These are phyloP conservation scores for Colletotrichum paranaense DNA, from an alignment of 2,329 filamentous ascomycete genomes.

Conservation along the genomic window DNA sequence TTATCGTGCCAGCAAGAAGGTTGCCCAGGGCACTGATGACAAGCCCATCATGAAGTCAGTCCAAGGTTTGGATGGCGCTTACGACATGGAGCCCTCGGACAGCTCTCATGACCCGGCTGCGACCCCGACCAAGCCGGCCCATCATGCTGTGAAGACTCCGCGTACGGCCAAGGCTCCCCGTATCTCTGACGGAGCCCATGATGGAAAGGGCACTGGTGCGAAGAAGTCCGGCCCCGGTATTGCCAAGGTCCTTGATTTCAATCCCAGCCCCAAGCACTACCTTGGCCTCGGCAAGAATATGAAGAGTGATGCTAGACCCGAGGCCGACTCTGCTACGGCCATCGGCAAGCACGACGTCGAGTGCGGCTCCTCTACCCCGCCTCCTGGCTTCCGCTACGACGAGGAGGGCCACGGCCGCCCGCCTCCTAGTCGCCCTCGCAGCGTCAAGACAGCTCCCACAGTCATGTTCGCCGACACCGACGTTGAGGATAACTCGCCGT, in stretches of 20 bases:
- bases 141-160: conserved; percentile 4
- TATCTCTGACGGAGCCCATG: not conserved
- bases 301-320: not conserved
- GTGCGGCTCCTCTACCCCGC: not conserved
- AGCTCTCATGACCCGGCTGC: not conserved
- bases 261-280: conserved; percentile 16
- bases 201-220: not conserved
- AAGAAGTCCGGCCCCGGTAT: not conserved
- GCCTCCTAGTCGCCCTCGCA: conserved; percentile 11
- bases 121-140: not conserved
- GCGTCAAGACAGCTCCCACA: conserved; percentile 9
- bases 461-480: not conserved
- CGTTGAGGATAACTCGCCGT: conserved; percentile 11
- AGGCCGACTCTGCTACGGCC: not conserved
- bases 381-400: not conserved
- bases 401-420: not conserved
- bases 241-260: not conserved
- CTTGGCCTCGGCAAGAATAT: conserved; percentile 6
- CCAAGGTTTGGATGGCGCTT: not conserved
- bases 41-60: not conserved
- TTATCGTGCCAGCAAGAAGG: not conserved
- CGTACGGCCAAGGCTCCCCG: conserved; percentile 16
- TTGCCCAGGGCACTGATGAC: not conserved
- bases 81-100: not conserved
- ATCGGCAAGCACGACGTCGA: not conserved